Conservation (phyloP, 495 filamentous ascomycete species). For the Penicillium desertorum region DNA sequence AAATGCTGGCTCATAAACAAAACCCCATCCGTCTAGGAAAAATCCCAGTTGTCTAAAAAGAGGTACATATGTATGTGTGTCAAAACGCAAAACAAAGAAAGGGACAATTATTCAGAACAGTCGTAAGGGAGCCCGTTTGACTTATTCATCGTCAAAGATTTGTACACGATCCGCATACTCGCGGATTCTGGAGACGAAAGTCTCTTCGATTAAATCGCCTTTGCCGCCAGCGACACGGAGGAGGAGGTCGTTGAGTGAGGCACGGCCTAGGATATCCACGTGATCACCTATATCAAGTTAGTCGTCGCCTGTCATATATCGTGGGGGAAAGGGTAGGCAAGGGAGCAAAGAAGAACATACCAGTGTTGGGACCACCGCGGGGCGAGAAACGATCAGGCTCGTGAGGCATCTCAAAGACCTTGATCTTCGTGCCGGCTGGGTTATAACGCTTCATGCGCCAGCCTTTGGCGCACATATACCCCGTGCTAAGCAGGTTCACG, state of each 20-base stretch:
- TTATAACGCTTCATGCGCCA: conserved; percentile 93
- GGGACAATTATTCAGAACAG: neutral
- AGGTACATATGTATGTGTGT: neutral
- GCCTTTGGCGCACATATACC: conserved; percentile 95
- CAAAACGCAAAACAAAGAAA: conserved; percentile 1
- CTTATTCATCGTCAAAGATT: conserved; percentile 64
- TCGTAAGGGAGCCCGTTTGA: neutral
- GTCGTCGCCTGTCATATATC: neutral
- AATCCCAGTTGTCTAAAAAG: neutral
- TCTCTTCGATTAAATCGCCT: conserved; percentile 76
- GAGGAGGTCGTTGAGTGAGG: conserved; percentile 87
- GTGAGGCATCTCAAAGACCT: conserved; percentile 91
- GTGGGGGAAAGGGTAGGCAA: neutral
- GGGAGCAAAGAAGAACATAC: conserved; percentile 31
- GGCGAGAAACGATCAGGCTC: conserved; percentile 91
- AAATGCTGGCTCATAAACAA: neutral
- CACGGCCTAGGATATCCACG: conserved; percentile 89
- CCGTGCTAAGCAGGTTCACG: conserved; percentile 80
- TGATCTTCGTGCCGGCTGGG: conserved; percentile 76
- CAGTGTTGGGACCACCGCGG: conserved; percentile 90
- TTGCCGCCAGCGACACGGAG: conserved; percentile 84
- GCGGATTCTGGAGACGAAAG: conserved; percentile 72
- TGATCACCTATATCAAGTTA: conserved; percentile 65
- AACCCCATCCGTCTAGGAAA: conserved; percentile 5
- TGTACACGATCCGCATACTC: conserved; percentile 79